These are phyloP conservation scores for Botrytis paeoniae DNA, from an alignment of 2,329 filamentous ascomycete species.

Conservation along the genomic window DNA sequence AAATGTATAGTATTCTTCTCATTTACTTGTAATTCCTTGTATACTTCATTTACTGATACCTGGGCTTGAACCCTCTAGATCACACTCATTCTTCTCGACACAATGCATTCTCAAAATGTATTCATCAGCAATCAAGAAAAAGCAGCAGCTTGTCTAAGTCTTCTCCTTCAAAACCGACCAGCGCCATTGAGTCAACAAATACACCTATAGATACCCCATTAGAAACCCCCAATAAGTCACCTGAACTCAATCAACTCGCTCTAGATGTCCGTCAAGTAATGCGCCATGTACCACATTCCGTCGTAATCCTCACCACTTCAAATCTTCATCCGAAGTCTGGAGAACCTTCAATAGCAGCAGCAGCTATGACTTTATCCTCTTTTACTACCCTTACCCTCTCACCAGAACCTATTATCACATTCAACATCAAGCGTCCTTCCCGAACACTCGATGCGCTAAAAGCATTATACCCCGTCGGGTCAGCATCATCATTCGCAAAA, in stretches of 20 bases:
- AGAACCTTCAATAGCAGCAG: slow-evolving; percentile 15
- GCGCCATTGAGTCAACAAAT: background rate
- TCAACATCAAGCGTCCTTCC: slow-evolving; percentile 37
- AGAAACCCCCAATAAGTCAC: background rate
- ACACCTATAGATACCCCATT: background rate
- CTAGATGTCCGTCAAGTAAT: slow-evolving; percentile 33
- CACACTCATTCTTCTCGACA: background rate
- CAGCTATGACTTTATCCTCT: slow-evolving; percentile 38
- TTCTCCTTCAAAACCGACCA: background rate
- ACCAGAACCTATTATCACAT: slow-evolving; percentile 36
- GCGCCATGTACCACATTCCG: slow-evolving; percentile 34
- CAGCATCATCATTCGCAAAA: background rate
- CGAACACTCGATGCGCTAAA: slow-evolving; percentile 32
- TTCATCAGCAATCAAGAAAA: background rate
- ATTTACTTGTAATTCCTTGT: background rate
- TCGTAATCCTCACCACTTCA: slow-evolving; percentile 34
- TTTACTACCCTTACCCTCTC: slow-evolving; percentile 36
- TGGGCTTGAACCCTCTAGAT: background rate
- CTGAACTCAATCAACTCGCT: slow-evolving; percentile 18
- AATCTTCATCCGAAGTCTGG: background rate
- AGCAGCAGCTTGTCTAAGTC: background rate
- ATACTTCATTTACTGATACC: background rate
- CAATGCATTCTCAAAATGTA: background rate
- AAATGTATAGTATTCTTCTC: slow-evolving; percentile 7
- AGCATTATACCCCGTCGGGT: slow-evolving; percentile 22